These are phyloP conservation scores for Centrapalus pauciflorus DNA, from an alignment of 129 eudicot genomes.

Conservation along the genomic window DNA sequence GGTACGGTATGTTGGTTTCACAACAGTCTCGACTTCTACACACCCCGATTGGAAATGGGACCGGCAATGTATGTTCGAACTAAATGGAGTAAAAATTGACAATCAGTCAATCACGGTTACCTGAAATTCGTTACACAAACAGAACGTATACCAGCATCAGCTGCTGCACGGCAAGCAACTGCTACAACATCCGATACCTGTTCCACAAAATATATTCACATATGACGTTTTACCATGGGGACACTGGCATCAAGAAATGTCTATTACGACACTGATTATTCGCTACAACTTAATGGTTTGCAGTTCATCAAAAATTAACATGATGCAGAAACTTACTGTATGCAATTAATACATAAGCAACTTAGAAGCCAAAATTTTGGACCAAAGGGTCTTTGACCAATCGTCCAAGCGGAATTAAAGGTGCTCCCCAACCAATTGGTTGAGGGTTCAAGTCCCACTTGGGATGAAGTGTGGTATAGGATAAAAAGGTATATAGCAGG, in stretches of 20 bases:
- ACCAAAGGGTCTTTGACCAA: too few species aligned
- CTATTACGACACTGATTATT: background rate
- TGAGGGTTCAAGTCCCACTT: too few species aligned
- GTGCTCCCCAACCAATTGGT: too few species aligned
- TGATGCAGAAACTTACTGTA: background rate
- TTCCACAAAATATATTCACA: background rate
- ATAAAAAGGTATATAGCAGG: background rate
- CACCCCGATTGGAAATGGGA: too few species aligned
- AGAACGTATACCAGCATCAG: conserved; percentile 96
- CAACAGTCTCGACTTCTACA: too few species aligned
- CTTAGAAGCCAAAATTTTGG: background rate
- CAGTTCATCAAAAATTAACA: background rate
- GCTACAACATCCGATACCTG: conserved; percentile 99
- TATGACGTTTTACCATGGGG: background rate
- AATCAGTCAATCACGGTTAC: conserved; percentile 18
- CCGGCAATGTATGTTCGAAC: too few species aligned
- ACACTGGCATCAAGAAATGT: too few species aligned
- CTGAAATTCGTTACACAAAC: conserved; percentile 98
- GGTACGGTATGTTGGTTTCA: too few species aligned
- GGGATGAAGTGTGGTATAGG: too few species aligned
- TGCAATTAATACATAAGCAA: background rate
- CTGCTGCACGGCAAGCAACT: conserved; percentile 98
- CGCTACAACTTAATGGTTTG: background rate
- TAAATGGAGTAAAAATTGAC: background rate
- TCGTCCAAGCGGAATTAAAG: too few species aligned